Conservation (phyloP, 306 rosid genomes). For the Glycyrrhiza uralensis region DNA sequence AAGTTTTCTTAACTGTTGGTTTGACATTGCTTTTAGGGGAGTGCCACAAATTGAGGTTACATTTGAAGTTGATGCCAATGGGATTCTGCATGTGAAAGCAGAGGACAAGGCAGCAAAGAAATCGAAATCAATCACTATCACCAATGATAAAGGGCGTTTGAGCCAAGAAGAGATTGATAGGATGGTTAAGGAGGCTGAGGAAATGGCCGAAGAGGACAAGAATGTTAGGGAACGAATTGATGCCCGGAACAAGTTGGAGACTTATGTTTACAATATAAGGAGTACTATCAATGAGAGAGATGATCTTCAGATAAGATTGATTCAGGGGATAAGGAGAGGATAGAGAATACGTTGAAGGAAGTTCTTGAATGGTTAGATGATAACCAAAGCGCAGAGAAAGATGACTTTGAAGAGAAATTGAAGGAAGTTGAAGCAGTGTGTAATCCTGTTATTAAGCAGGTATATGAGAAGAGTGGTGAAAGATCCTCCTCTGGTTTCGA, state of each 20-base stretch:
- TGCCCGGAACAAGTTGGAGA: conserved; percentile 48
- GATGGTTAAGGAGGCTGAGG: conserved; percentile 63
- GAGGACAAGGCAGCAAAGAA: conserved; percentile 58
- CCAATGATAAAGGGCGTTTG: conserved; percentile 59
- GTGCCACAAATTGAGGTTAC: conserved; percentile 64
- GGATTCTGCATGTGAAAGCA: conserved; percentile 48
- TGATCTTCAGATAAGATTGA: conserved; percentile 49
- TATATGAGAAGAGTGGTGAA: conserved; percentile 43
- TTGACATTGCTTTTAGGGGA: conserved; percentile 35
- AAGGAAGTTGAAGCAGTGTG: conserved; percentile 50
- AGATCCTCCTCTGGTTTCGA: conserved; percentile 20
- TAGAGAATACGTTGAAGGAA: conserved; percentile 39
- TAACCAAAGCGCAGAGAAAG: conserved; percentile 41
- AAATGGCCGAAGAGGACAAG: conserved; percentile 54
- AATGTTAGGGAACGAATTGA: conserved; percentile 44
- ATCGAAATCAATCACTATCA: conserved; percentile 49
- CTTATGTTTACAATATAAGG: conserved; percentile 49
- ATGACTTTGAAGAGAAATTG: conserved; percentile 45
- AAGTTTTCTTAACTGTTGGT: neutral
- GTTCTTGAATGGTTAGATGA: conserved; percentile 54
- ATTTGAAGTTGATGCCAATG: conserved; percentile 57
- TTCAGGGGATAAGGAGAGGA: conserved; percentile 46
- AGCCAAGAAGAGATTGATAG: conserved; percentile 55
- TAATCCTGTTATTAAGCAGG: conserved; percentile 39
- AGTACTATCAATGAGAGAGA: conserved; percentile 40